Evolutionary conservation across 371 early-diverging fungal species (phyloP).

Genomic region (Umbelopsis sp.): DNA sequence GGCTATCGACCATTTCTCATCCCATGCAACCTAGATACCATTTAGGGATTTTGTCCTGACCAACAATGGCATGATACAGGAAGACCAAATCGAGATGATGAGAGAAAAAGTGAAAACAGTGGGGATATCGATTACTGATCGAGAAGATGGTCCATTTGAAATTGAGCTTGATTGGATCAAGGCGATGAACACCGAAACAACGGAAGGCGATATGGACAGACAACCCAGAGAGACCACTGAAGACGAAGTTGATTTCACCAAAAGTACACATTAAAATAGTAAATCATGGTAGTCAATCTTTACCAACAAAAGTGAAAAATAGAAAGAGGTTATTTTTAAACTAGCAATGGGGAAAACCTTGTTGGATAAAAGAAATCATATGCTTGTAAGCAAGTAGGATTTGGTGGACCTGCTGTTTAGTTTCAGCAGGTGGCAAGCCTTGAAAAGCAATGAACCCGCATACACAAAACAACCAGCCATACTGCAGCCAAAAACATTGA

Average conservation of each 20-base stretch:
- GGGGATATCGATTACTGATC: slow-evolving; percentile 85
- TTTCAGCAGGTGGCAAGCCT: no score
- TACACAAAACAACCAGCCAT: no score
- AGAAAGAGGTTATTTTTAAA: background rate
- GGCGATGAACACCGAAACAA: slow-evolving; percentile 73
- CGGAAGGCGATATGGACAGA: slow-evolving; percentile 72
- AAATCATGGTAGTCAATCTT: background rate
- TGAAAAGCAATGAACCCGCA: no score
- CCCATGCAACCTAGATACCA: slow-evolving; percentile 67
- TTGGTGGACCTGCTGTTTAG: no score
- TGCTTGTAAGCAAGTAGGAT: no score
- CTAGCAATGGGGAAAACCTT: no score
- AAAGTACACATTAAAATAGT: slow-evolving; percentile 16
- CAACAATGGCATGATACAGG: slow-evolving; percentile 83
- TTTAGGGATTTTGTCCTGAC: slow-evolving; percentile 92
- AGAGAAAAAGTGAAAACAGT: slow-evolving; percentile 85
- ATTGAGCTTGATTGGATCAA: slow-evolving; percentile 93
- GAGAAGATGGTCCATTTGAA: slow-evolving; percentile 83
- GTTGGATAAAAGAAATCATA: no score
- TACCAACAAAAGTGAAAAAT: background rate
- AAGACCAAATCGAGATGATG: slow-evolving; percentile 84
- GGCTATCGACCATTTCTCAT: background rate
- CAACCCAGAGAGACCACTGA: slow-evolving; percentile 19
- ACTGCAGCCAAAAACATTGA: no score
- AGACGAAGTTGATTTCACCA: slow-evolving; percentile 13